Evolutionary conservation across 2,329 filamentous ascomycete genomes (phyloP), one percentile per base, ranked within the genome.

Genomic region (Xylaria arbuscula): DNA sequence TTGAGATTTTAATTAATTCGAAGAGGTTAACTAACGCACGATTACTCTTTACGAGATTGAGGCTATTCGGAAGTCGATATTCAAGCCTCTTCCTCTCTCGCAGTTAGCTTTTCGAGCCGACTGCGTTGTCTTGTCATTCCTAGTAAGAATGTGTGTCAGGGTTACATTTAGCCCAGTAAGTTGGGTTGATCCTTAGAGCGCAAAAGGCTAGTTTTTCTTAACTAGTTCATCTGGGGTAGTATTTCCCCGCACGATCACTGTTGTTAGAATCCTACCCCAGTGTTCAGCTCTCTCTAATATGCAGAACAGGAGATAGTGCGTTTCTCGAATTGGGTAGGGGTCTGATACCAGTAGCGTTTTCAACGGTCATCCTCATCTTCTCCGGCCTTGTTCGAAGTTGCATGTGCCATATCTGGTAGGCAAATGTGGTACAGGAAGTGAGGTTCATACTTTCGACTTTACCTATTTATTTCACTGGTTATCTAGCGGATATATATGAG

Each of bases 201-300:
- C 56, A 17, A 61, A 47, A 17, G 36, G 32, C 36, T 45, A 15
- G 15, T 45, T 45, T 45, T 45, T 7, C 40, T 13, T 6, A 17
- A 7, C n/a, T n/a, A 17, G 40, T 45, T 45, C 40, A 45, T 45
- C 7, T 17, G 17, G 38, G 42, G 61, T 56, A 32, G 40, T 17
- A 61, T 62, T 66, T 62, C 67, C 67, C 62, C 67, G 62, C 62
- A 66, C 58, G 38, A 56, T 5, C 28, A 36, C 47, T 15, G 47
- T 17, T 32, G 24, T 42, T 22, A 45, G 22, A 57, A 22, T 58
- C 45, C 15, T 56, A 32, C 17, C 15, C 40, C 11, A 24, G 15
- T 55, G 42, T 24, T 24, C 28, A 42, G 19, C 22, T 19, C 7
- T 36, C n/a, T 58, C 22, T 19, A 28, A 3, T 28, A 28, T 19